Evolutionary conservation across 2,329 filamentous ascomycete species (phyloP), one percentile per base, ranked within the genome.

Genomic region (Nothopassalora personata): DNA sequence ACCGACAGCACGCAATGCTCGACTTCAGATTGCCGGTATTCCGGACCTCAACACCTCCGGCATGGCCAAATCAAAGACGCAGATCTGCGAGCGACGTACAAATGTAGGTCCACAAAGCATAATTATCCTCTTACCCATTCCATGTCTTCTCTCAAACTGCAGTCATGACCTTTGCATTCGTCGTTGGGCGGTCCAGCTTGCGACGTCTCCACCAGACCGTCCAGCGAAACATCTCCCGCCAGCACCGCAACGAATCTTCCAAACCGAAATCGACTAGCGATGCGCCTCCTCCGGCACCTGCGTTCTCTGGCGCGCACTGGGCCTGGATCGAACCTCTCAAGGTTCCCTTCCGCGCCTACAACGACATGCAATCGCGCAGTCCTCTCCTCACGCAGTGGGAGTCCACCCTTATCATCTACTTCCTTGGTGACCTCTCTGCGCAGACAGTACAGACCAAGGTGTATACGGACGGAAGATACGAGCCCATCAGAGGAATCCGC

Each of bases 331-430:
- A 78, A 57, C 77, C 77, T 8, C 71, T 79, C 53, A 73, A 74
- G 46, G 70, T 69, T 36, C 78, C 79, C 9, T 77, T 80, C 61
- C 74, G 76, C 54, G 76, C 74, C 48, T 96, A 94, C 71, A 86
- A 83, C 15, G 82, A 86, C 23, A 83, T 86, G 50, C 91, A 96
- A 75, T 78, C 83, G 54, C 81, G 82, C 53, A 79, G 86, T 53
- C 92, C 93, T 0, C 89, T 90, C 70, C 76, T 82, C n/a, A 95
- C 90, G 9, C 92, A 97, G 77, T 73, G 96, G 61, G 80, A 81
- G 64, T 91, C 84, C 66, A 86, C 88, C 46, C 74, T 96, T 49
- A 80, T 90, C 43, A 90, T 96, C 60, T 96, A 91, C 71, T 80
- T 92, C 43, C 81, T 84, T 53, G 90, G 88, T 8, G 91, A 96